Evolutionary conservation across 2,329 filamentous ascomycete species (phyloP).

Genomic region (Hypoxylon sp.): DNA sequence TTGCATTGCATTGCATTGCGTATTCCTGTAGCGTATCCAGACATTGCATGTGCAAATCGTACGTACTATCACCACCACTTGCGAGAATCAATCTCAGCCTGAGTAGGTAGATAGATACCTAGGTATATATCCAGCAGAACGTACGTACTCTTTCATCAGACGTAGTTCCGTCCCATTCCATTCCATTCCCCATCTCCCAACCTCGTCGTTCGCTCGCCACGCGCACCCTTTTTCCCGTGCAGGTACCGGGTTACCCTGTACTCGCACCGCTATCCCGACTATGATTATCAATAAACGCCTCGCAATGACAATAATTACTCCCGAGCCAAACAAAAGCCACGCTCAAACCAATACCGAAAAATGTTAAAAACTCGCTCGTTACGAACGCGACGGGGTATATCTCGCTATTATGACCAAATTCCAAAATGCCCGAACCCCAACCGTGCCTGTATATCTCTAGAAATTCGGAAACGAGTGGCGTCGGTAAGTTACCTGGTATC

Average conservation of each 20-base stretch:
- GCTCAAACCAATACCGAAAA: slow-evolving; percentile 3
- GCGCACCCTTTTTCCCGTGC: neutral
- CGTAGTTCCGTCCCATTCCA: neutral
- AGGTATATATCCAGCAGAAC: slow-evolving; percentile 6
- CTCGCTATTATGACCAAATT: slow-evolving; percentile 9
- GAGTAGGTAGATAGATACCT: neutral
- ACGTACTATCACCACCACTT: neutral
- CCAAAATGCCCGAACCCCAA: slow-evolving; percentile 21
- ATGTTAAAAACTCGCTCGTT: slow-evolving; percentile 19
- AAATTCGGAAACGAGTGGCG: slow-evolving; percentile 7
- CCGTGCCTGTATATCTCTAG: neutral
- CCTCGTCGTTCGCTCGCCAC: neutral
- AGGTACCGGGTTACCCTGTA: neutral
- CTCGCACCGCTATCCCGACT: neutral
- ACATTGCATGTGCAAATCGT: neutral
- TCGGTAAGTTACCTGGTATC: neutral
- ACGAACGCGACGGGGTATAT: slow-evolving; percentile 9
- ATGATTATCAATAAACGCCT: slow-evolving; percentile 13
- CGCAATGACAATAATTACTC: neutral
- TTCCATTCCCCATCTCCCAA: neutral
- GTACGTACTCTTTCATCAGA: neutral
- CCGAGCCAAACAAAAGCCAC: slow-evolving; percentile 5
- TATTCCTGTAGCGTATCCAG: slow-evolving; percentile 9
- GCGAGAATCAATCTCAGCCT: slow-evolving; percentile 36
- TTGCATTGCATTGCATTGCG: neutral